Conservation (phyloP, 306 rosid genomes). For the Quercus mongolica region DNA sequence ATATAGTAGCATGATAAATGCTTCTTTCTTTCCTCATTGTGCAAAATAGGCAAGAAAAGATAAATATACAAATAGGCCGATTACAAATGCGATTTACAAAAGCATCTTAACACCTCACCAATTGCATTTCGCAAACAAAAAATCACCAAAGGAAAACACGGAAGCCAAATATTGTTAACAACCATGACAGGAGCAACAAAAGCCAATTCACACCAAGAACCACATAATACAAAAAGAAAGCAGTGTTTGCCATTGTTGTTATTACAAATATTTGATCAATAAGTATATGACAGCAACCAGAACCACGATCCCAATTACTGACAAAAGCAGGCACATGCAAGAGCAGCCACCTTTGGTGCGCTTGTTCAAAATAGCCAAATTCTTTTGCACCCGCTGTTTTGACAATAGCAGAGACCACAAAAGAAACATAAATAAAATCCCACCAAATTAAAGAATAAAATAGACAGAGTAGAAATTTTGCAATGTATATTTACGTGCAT, state of each 20-base stretch:
- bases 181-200: background rate
- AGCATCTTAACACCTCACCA: background rate
- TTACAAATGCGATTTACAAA: constrained; percentile 2
- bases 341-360: constrained; percentile 90
- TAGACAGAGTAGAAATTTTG: background rate
- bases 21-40: no score
- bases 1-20: no score
- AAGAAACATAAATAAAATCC: constrained; percentile 15
- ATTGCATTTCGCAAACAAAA: background rate
- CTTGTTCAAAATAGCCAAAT: constrained; percentile 80
- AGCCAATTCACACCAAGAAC: constrained; percentile 22
- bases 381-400: constrained; percentile 93
- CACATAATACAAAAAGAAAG: background rate
- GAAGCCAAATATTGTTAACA: constrained; percentile 20
- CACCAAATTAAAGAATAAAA: background rate
- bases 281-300: constrained; percentile 63
- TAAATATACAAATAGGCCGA: background rate
- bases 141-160: background rate
- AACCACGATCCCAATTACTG: constrained; percentile 73
- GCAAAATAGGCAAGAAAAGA: background rate
- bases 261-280: constrained; percentile 72
- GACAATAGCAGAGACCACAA: constrained; percentile 15
- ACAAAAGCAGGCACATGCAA: constrained; percentile 80
- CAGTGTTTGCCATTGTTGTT: constrained; percentile 5
- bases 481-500: no score